phyloP scores from a whole-genome alignment of 495 filamentous ascomycete genomes.

The Hypoxylon cercidicola region DNA sequence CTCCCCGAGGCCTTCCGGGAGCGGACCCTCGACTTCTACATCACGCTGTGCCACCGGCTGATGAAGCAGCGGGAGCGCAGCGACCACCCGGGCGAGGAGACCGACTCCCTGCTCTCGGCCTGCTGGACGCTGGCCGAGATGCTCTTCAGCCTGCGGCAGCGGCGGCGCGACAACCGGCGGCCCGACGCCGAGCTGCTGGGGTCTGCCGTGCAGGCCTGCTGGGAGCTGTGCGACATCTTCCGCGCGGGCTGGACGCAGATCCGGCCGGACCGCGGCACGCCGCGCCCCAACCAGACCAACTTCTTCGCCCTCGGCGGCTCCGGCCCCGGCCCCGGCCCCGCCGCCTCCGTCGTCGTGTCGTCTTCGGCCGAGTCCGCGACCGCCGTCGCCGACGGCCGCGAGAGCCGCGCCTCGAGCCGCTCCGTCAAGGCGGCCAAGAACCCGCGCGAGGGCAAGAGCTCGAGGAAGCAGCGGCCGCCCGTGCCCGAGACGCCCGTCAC shows the following conservation, averaged over 20 bases:
- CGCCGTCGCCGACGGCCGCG: conserved; percentile 43
- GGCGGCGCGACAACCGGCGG: conserved; percentile 73
- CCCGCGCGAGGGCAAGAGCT: conserved; percentile 1
- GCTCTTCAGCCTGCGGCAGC: conserved; percentile 91
- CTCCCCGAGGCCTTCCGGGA: conserved; percentile 90
- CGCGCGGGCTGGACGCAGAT: conserved; percentile 93
- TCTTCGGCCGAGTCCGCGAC: no score
- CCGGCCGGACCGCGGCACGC: conserved; percentile 86
- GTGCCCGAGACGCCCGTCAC: conserved; percentile 90
- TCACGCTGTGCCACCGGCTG: conserved; percentile 88
- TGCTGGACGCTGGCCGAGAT: conserved; percentile 94
- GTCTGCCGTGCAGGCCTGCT: conserved; percentile 90
- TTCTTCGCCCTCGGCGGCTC: conserved; percentile 62
- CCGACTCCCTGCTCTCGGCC: conserved; percentile 82
- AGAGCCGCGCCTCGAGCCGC: conserved; percentile 53
- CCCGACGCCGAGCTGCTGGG: conserved; percentile 85
- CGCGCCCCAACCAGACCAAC: conserved; percentile 79
- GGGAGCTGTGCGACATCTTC: conserved; percentile 95
- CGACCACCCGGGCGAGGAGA: conserved; percentile 77
- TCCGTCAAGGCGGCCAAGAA: conserved; percentile 57
- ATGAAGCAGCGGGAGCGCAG: conserved; percentile 89
- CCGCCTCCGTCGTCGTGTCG: no score
- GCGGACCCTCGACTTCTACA: conserved; percentile 90
- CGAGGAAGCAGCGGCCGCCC: conserved; percentile 46
- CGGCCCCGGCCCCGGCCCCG: no score